Evolutionary conservation across 768 basidiomycete genomes (phyloP).

Genomic region (Lactifluus echinatus): DNA sequence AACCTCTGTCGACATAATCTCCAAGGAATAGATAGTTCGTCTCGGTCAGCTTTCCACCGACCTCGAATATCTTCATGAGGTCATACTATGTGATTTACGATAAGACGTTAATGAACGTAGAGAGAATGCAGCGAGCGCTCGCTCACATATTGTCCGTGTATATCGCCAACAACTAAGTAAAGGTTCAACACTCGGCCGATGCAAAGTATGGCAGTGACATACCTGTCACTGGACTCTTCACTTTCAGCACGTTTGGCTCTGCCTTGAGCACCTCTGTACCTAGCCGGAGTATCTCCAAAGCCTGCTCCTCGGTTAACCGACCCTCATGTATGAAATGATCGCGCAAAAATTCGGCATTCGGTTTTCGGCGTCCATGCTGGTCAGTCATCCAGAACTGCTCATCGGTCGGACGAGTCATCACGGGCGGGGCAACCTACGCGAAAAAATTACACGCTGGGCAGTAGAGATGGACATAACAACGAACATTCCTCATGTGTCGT

Average conservation of each 20-base stretch:
- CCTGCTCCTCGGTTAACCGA: constrained; percentile 71
- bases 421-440: constrained; percentile 62
- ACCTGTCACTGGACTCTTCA: constrained; percentile 88
- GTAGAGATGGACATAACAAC: constrained; percentile 16
- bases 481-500: constrained; percentile 28
- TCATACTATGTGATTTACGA: constrained; percentile 56
- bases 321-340: constrained; percentile 85
- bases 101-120: not conserved
- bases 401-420: constrained; percentile 53
- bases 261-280: constrained; percentile 53
- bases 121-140: not conserved
- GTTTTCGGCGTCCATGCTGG: constrained; percentile 46
- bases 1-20: constrained; percentile 92
- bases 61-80: constrained; percentile 93
- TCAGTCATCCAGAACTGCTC: constrained; percentile 58
- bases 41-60: constrained; percentile 73
- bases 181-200: not conserved
- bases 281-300: constrained; percentile 64
- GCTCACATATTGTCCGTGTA: constrained; percentile 89
- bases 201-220: constrained; percentile 25
- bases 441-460: not conserved
- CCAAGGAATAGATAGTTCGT: constrained; percentile 88
- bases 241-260: constrained; percentile 78
- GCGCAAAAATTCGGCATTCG: constrained; percentile 72
- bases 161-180: constrained; percentile 79